phyloP scores from a whole-genome alignment of 495 filamentous ascomycete genomes.

The Neurospora sublineolata region DNA sequence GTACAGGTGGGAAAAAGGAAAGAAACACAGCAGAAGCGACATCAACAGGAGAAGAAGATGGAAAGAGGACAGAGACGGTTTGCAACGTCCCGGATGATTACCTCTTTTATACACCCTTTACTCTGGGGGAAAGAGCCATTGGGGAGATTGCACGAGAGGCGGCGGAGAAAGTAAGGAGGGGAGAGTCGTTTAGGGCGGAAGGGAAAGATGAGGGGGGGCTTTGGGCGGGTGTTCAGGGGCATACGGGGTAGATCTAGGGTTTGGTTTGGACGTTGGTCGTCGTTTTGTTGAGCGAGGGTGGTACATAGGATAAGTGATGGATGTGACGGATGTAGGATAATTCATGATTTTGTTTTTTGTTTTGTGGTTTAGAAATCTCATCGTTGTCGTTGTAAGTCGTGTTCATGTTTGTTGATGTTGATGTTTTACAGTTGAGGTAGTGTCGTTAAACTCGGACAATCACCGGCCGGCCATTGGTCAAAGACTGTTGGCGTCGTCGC shows the following conservation, averaged over 20 bases:
- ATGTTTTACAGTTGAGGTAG: not conserved
- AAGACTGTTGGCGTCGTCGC: not conserved
- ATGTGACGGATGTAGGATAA: not conserved
- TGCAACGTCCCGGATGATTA: constrained; percentile 20
- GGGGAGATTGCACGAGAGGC: constrained; percentile 22
- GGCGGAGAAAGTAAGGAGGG: constrained; percentile 10
- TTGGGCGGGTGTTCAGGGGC: not conserved
- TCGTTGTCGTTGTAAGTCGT: not conserved
- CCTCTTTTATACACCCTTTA: constrained; percentile 27
- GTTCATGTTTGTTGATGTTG: not conserved
- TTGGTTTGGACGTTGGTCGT: not conserved
- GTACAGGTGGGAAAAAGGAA: not conserved
- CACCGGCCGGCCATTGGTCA: not conserved
- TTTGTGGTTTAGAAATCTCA: not conserved
- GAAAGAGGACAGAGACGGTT: not conserved
- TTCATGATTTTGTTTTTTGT: not conserved
- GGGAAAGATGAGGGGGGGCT: not conserved
- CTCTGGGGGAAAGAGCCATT: constrained; percentile 17
- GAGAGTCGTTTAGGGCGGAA: not conserved
- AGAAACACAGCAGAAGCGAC: not conserved
- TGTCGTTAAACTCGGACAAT: not conserved
- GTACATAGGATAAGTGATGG: not conserved
- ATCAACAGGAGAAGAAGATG: not conserved
- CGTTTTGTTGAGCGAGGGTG: not conserved
- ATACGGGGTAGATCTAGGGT: not conserved